Base-by-base conservation (phyloP, 2,329 filamentous ascomycete genomes). In the Ophiostoma australiae region DNA sequence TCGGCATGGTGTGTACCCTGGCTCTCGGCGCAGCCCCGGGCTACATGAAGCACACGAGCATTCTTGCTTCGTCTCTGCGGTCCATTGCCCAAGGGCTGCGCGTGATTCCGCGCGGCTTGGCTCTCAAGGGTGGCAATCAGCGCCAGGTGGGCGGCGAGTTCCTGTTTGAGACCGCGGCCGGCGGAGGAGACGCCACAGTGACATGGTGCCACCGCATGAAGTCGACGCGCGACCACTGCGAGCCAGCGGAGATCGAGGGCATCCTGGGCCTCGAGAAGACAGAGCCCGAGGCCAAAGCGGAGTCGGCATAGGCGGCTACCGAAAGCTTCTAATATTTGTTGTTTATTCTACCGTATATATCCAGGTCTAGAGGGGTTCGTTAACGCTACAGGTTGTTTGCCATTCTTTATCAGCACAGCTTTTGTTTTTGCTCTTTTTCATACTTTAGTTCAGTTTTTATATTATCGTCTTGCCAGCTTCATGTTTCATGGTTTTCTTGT, bases 171-270 rank as follows among this genome's bases (percentile, higher is more conserved):
- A 67, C 69, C 15, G 31, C 7, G 52, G 48, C 8, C 3, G 8
- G 55, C n/a, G n/a, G 23, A 33, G 73, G 70, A 73, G 69, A 71
- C 1, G 78, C 78, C 70, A 77, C 37, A 2, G 85, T 92, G 37
- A 89, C 87, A 0, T 96, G 92, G 92, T 93, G 90, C 76, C 91
- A 94, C 80, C 84, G 91, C 37, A 96, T 96, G 92, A 84, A 84
- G 77, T 91, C 87, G 71, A 94, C 91, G 15, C 82, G 92, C 68
- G 92, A 94, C 75, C 92, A 96, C 77, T 86, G 86, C 1, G 91
- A 93, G 81, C 82, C 94, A 1, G 83, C 84, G 0, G 89, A 89
- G 78, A 76, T 93, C 70, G 86, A 87, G 80, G 82, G 86, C 75
- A 79, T 91, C 15, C 78, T 90, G n/a, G 33, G 33, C 23, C 23